A percentile compares a stretch with the other conserved stretches of the same genome.
Conservation (phyloP, 2,329 filamentous ascomycete genomes). For the Trichoderma asperellum region DNA sequence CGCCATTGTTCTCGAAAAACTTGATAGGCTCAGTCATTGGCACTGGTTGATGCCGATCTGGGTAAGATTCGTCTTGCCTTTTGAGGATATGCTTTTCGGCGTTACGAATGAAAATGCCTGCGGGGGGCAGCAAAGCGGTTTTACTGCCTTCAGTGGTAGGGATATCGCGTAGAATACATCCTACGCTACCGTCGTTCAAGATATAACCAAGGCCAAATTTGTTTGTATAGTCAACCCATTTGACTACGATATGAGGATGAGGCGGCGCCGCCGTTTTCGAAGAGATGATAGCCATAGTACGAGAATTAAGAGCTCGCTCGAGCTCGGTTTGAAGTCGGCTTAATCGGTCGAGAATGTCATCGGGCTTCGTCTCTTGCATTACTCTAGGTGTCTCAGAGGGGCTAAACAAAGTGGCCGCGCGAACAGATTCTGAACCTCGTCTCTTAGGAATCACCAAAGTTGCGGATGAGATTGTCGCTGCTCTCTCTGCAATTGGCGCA, state of each 20-base stretch:
- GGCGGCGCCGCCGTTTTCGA: conserved; percentile 58
- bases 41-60: conserved; percentile 62
- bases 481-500: conserved; percentile 39
- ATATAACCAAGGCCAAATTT: conserved; percentile 86
- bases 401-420: conserved; percentile 58
- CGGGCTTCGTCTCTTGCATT: conserved; percentile 60
- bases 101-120: conserved; percentile 71
- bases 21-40: conserved; percentile 67
- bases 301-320: conserved; percentile 65
- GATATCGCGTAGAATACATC: conserved; percentile 66
- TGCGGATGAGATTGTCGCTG: conserved; percentile 37
- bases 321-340: conserved; percentile 62
- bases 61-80: conserved; percentile 58
- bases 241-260: conserved; percentile 68
- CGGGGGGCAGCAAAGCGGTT: conserved; percentile 64
- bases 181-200: conserved; percentile 78
- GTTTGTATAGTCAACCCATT: conserved; percentile 89
- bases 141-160: conserved; percentile 55
- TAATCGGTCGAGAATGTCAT: conserved; percentile 60
- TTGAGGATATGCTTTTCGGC: conserved; percentile 72
- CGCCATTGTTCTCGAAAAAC: conserved; percentile 74
- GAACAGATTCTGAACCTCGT: conserved; percentile 39
- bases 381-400: conserved; percentile 55
- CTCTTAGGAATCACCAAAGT: conserved; percentile 35
- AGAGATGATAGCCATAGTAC: conserved; percentile 64